Conservation (phyloP, 352 stramenopile genomes). For the Albugo laibachii region DNA sequence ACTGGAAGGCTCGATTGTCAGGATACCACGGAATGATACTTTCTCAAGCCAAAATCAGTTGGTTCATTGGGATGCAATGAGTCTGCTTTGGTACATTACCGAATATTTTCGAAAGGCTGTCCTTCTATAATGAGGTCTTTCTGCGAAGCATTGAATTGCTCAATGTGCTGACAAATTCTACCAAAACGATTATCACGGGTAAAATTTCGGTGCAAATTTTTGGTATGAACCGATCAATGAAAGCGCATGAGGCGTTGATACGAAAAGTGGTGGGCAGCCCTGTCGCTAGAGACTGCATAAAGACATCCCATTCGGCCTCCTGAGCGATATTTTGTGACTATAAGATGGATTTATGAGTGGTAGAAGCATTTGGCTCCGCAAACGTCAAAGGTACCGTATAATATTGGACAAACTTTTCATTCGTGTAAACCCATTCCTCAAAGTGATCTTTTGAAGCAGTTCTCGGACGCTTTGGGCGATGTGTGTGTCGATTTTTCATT, state of each 20-base stretch:
- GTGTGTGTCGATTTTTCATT: too few relatives aligned
- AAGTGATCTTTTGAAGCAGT: slow-evolving; percentile 26
- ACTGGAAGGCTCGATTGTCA: slow-evolving; percentile 75
- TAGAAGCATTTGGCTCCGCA: neutral
- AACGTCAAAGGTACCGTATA: slow-evolving; percentile 25
- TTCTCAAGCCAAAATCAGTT: neutral
- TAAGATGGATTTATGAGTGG: neutral
- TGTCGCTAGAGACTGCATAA: slow-evolving; percentile 79
- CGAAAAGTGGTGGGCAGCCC: slow-evolving; percentile 85
- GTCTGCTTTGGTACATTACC: slow-evolving; percentile 1
- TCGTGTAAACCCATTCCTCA: slow-evolving; percentile 75
- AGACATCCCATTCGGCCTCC: slow-evolving; percentile 73
- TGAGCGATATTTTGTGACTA: slow-evolving; percentile 65
- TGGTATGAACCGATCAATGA: slow-evolving; percentile 32
- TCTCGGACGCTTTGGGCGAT: too few relatives aligned
- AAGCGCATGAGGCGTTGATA: slow-evolving; percentile 82
- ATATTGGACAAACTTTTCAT: slow-evolving; percentile 69
- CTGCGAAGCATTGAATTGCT: slow-evolving; percentile 1
- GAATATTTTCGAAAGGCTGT: neutral
- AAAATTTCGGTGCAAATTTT: neutral
- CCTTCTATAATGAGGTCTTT: neutral
- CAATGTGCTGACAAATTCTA: slow-evolving; percentile 73
- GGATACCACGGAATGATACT: slow-evolving; percentile 81
- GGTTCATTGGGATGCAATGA: slow-evolving; percentile 4
- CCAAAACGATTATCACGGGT: slow-evolving; percentile 1